These are phyloP conservation scores for Eucalyptus albens DNA, from an alignment of 345 rosid species.

Conservation along the genomic window DNA sequence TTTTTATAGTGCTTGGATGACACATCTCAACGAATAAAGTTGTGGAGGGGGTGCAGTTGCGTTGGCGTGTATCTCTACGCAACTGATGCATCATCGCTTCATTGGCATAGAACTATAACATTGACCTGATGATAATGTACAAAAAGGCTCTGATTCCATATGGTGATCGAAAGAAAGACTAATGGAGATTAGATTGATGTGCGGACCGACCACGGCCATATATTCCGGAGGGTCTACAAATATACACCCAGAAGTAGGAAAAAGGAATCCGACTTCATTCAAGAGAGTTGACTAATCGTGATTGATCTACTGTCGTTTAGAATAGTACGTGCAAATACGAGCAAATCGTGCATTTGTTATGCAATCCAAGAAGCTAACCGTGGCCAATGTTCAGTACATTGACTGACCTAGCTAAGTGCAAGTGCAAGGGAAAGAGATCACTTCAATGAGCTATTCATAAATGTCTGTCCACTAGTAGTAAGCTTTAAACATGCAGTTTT, in stretches of 20 bases:
- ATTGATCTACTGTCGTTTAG: neutral
- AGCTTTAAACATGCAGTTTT: neutral
- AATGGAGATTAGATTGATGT: neutral
- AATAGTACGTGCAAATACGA: neutral
- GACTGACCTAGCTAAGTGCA: neutral
- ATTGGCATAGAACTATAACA: neutral
- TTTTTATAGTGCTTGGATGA: neutral
- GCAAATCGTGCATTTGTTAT: neutral
- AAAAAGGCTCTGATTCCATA: neutral
- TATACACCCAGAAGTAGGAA: neutral
- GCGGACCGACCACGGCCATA: neutral
- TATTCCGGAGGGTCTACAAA: neutral
- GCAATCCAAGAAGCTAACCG: neutral
- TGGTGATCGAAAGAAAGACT: neutral
- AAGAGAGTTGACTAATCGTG: neutral
- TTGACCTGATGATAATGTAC: neutral
- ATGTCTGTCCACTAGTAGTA: neutral
- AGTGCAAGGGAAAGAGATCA: neutral
- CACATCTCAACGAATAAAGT: neutral
- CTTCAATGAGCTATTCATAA: neutral
- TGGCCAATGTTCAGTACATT: neutral
- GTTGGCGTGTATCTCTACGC: no score
- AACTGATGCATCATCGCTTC: no score
- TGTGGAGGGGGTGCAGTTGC: neutral
- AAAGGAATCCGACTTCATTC: neutral